Evolutionary conservation across 2,329 filamentous ascomycete species (phyloP), one percentile per base, ranked within the genome.

Genomic region (Fusarium subglutinans): DNA sequence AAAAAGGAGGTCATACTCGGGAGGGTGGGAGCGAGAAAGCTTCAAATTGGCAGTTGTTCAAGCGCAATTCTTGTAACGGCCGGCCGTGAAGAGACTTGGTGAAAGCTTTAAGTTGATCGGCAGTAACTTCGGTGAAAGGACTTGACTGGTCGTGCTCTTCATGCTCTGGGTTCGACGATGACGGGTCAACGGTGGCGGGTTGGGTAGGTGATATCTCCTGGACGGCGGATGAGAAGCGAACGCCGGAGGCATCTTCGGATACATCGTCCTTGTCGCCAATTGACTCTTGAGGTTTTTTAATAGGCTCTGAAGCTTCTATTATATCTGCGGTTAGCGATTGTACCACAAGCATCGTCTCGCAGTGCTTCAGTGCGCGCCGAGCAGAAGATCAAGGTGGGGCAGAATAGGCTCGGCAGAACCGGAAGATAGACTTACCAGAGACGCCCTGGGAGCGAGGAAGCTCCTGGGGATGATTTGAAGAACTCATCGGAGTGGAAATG

Each of bases 1-100:
- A 45, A 41, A 50, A 55, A 68, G 61, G 63, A 65, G 56, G 61
- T 89, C 92, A 83, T 90, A 96, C 94, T 84, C 94, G 90, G 51
- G 94, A 96, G 38, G 90, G 88, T 43, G 96, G 96, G 59, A 98
- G 87, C 41, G 96, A 98, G 73, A 98, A 91, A 40, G 96, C 92
- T 81, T 98, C 95, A 79, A 95, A 98, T 48, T 93, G 91, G 83
- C 94, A 97, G 80, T 95, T 94, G 80, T 93, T 93, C 86, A 97
- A 90, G 73, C 95, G 90, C 65, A 91, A 89, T 77, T 95, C 92
- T 84, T 98, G 95, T 70, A 98, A 87, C 77, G 92, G 90, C 53
- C 91, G 89, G 71, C 90, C 90, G 74, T 94, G 92, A 33, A 97
- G 86, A 30, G 90, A 91, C 76, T 91, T 90, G 57, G 93, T 91